Percentiles rank a stretch among this genome's conserved stretches.
These are phyloP conservation scores for Vitis vinifera DNA, from an alignment of 164 flowering plant species.

Conservation along the genomic window DNA sequence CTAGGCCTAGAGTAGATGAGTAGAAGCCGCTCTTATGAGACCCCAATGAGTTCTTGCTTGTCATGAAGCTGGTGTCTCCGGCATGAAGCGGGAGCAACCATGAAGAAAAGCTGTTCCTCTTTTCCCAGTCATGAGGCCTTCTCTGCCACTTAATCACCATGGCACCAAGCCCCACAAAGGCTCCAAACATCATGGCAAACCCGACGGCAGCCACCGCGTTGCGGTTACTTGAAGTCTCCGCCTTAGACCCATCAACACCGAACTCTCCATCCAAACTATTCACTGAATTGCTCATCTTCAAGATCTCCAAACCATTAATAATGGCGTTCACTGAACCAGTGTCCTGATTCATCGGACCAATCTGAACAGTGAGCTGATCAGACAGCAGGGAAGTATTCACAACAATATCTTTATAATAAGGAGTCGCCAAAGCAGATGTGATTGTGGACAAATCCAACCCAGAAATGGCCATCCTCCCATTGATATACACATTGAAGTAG, in stretches of 20 bases:
- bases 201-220: conserved; percentile 69
- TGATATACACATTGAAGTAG: conserved; percentile 77
- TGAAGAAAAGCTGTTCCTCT: conserved; percentile 79
- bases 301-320: conserved; percentile 67
- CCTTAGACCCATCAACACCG: conserved; percentile 46
- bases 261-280: conserved; percentile 76
- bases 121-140: conserved; percentile 83
- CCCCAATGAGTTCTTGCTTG: conserved; percentile 45
- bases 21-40: conserved; percentile 51
- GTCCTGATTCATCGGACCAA: conserved; percentile 52
- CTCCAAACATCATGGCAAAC: conserved; percentile 82
- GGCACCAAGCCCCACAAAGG: conserved; percentile 76
- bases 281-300: conserved; percentile 71
- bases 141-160: conserved; percentile 78
- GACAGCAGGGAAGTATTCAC: conserved; percentile 42
- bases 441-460: conserved; percentile 59
- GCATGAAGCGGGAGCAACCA: conserved; percentile 84
- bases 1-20: conserved; percentile 61
- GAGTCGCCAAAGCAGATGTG: conserved; percentile 36
- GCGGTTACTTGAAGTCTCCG: conserved; percentile 3
- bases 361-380: conserved; percentile 37
- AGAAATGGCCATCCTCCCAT: conserved; percentile 50
- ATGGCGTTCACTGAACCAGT: conserved; percentile 56
- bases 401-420: conserved; percentile 67
- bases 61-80: conserved; percentile 58